Percentiles rank a stretch among this genome's conserved stretches.
Evolutionary conservation across 2,329 filamentous ascomycete species (phyloP).

Genomic region (Trichoderma endophyticum): DNA sequence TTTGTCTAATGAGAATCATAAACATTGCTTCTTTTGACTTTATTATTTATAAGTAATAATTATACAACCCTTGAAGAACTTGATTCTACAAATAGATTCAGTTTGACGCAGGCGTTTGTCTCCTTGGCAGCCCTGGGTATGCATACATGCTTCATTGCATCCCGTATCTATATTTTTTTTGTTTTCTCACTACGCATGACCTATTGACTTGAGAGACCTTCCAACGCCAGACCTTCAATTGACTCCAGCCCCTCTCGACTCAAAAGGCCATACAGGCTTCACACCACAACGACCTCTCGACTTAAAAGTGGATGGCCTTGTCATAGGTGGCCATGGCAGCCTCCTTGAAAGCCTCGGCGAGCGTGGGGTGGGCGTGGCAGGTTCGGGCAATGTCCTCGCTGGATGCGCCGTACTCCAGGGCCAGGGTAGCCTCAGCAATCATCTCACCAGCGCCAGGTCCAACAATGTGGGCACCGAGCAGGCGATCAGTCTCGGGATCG

Average conservation of each 20-base stretch:
- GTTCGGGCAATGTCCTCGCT: conserved; percentile 93
- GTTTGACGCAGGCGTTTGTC: background rate
- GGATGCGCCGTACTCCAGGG: conserved; percentile 92
- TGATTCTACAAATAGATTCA: conserved; percentile 14
- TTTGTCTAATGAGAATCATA: background rate
- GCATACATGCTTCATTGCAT: conserved; percentile 1
- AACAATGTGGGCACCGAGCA: conserved; percentile 94
- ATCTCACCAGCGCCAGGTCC: conserved; percentile 96
- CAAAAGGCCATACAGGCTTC: background rate
- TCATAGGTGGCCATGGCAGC: conserved; percentile 96
- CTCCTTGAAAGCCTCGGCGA: conserved; percentile 99
- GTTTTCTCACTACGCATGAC: conserved; percentile 8
- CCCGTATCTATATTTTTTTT: conserved; percentile 3
- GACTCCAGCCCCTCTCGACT: background rate
- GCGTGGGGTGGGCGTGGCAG: conserved; percentile 92
- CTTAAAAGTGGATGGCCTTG: conserved; percentile 92
- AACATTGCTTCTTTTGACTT: conserved; percentile 1
- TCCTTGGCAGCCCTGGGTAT: background rate
- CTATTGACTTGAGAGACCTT: background rate
- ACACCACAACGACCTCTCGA: background rate
- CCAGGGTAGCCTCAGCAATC: conserved; percentile 96
- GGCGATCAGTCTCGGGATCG: conserved; percentile 92
- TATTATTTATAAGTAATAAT: conserved; percentile 16
- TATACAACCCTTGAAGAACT: conserved; percentile 11
- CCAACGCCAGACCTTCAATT: background rate